Base-by-base conservation (phyloP, 2,329 filamentous ascomycete species). In the Acarospora socialis region DNA sequence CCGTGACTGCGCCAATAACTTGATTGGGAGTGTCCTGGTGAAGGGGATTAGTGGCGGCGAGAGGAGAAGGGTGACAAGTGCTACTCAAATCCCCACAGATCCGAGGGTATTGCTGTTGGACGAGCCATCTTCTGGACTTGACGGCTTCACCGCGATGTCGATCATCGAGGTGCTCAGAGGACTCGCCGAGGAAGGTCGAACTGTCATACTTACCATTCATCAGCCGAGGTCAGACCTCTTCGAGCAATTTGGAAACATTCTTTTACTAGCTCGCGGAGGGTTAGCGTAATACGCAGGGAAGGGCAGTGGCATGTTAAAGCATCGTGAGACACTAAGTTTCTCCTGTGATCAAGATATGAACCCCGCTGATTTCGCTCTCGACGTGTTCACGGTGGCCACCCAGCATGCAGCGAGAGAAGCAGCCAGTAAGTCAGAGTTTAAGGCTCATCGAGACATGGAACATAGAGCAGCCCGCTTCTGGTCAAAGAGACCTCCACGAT, bases 31-130 rank as follows among this genome's bases (percentile, higher is more conserved):
- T 35, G 76, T 81, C 6, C 52, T 80, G 3, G 65, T 81, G 42
- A 84, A 84, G 49, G 79, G 80, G 0, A 83, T 86, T 18, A 82
- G 77, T 6, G 80, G 80, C 2, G 81, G 81, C 12, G 79, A 86
- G 52, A 84, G 83, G 53, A 66, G 80, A 2, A 68, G 81, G 34
- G 77, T 84, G 4, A 78, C 76, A 3, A 83, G 86, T 38, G 80
- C 78, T 0, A 72, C 83, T 0, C 80, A 86, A 43, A 74, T 84
- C 5, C 60, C 86, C 7, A 84, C 77, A 0, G 77, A 83, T 37
- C 80, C 80, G 1, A 70, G 73, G 2, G 67, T 86, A 2, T 55
- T 86, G 1, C 59, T 86, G 0, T 65, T 86, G 0, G 80, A 86
- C 38, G 80, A 86, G 43, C 80, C 81, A 0, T 78, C 80, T 0